Evolutionary conservation across 129 eudicot genomes (phyloP).

Genomic region (Saussurea involucrata): DNA sequence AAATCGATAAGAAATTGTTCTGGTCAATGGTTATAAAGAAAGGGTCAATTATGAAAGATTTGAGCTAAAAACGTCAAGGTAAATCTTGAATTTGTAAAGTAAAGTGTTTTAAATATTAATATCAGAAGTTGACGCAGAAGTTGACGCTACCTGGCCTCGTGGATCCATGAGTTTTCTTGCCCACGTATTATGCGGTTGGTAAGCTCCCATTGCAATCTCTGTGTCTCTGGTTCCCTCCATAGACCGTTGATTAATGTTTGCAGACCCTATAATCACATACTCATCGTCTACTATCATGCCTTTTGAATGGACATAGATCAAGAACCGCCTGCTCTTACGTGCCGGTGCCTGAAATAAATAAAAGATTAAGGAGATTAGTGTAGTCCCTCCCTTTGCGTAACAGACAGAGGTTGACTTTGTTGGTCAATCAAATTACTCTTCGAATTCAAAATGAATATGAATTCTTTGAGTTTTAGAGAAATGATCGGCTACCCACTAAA

Average conservation of each 20-base stretch:
- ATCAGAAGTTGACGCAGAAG: too few species aligned
- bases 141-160: constrained; percentile 64
- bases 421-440: neutral
- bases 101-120: neutral
- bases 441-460: neutral
- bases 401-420: neutral
- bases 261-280: constrained; percentile 79
- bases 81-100: neutral
- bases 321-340: constrained; percentile 68
- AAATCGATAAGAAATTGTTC: neutral
- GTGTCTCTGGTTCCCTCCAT: constrained; percentile 95
- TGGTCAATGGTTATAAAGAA: too few species aligned
- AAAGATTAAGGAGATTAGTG: neutral
- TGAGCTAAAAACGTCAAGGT: neutral
- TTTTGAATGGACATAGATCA: constrained; percentile 93
- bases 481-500: neutral
- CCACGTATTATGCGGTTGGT: constrained; percentile 89
- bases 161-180: constrained; percentile 61
- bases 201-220: constrained; percentile 98
- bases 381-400: neutral
- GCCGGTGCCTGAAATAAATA: constrained; percentile 52
- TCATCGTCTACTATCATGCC: constrained; percentile 98
- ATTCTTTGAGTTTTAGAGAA: neutral
- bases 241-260: constrained; percentile 90
- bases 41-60: neutral